Percentiles rank a stretch among this genome's conserved stretches.
Conservation (phyloP, 202 grass and related monocot species). For the Eragrostis tef region DNA sequence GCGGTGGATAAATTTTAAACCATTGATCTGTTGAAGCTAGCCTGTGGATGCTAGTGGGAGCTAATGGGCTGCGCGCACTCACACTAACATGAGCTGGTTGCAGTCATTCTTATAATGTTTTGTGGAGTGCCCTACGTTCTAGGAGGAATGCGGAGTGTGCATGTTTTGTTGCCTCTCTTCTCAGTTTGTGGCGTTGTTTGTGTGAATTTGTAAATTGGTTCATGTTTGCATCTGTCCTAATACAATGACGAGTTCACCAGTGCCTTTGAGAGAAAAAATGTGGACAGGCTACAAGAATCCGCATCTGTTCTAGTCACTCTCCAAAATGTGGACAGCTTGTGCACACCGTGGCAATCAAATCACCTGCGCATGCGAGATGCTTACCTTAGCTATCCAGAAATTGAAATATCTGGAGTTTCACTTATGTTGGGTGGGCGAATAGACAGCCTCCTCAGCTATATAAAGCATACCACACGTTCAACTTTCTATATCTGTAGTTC, state of each 20-base stretch:
- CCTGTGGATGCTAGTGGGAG: not conserved
- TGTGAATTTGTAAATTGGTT: not conserved
- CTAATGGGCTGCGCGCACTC: not conserved
- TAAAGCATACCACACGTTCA: conserved; percentile 52
- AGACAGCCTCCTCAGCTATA: conserved; percentile 63
- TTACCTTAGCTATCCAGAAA: conserved; percentile 53
- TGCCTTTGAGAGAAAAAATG: not conserved
- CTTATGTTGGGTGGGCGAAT: conserved; percentile 44
- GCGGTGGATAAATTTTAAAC: conserved; percentile 30
- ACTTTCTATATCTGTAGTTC: conserved; percentile 36
- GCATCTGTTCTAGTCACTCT: conserved; percentile 56
- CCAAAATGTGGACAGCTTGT: conserved; percentile 66
- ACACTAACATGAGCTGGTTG: not conserved
- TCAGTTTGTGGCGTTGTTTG: not conserved
- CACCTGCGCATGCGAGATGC: conserved; percentile 51
- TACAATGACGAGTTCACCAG: not conserved
- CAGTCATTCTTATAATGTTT: not conserved
- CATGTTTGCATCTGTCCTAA: not conserved
- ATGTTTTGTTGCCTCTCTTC: not conserved
- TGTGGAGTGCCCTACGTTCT: not conserved
- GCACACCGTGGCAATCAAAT: conserved; percentile 70
- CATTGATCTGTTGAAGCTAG: conserved; percentile 4
- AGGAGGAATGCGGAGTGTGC: not conserved
- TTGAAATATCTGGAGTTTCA: conserved; percentile 69
- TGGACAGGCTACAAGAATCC: conserved; percentile 51